Conservation (phyloP, 2,329 filamentous ascomycete species). For the Chaetomiaceae sp. region DNA sequence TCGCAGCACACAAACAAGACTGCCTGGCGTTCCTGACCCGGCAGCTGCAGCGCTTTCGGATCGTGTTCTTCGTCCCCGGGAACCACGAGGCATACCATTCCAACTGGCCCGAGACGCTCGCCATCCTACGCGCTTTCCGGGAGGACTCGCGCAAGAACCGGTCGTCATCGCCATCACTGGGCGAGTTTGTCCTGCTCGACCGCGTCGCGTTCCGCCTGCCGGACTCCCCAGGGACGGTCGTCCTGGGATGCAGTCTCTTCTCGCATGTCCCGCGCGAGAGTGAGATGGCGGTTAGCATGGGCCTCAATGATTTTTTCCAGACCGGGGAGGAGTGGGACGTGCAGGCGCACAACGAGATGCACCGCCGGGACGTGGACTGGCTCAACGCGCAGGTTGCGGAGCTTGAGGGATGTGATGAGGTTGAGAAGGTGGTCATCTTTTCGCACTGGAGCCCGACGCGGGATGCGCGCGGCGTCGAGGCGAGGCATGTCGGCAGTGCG, state of each 20-base stretch:
- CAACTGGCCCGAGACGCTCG: conserved; percentile 32
- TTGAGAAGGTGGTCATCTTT: conserved; percentile 19
- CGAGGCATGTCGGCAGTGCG: conserved; percentile 18
- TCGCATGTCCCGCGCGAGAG: conserved; percentile 33
- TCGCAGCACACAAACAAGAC: conserved; percentile 36
- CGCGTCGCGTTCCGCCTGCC: conserved; percentile 36
- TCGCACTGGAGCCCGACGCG: conserved; percentile 26
- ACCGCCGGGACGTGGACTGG: conserved; percentile 26
- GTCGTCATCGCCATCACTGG: conserved; percentile 28
- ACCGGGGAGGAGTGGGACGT: conserved; percentile 30
- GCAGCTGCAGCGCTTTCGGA: conserved; percentile 44
- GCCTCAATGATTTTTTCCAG: conserved; percentile 40
- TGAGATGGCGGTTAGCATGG: conserved; percentile 30
- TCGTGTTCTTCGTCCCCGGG: conserved; percentile 49
- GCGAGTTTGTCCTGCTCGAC: conserved; percentile 39
- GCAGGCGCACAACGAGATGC: conserved; percentile 22
- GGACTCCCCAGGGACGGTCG: conserved; percentile 28
- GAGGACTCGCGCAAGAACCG: conserved; percentile 22
- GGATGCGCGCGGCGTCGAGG: conserved; percentile 18
- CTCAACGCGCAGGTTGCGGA: conserved; percentile 24
- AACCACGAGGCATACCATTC: conserved; percentile 53
- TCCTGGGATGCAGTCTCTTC: conserved; percentile 42
- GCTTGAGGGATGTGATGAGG: neutral
- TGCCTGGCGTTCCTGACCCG: conserved; percentile 42
- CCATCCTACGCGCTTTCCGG: conserved; percentile 32